These are phyloP conservation scores for Penicillium sp. DNA, from an alignment of 2,329 filamentous ascomycete genomes.

Conservation along the genomic window DNA sequence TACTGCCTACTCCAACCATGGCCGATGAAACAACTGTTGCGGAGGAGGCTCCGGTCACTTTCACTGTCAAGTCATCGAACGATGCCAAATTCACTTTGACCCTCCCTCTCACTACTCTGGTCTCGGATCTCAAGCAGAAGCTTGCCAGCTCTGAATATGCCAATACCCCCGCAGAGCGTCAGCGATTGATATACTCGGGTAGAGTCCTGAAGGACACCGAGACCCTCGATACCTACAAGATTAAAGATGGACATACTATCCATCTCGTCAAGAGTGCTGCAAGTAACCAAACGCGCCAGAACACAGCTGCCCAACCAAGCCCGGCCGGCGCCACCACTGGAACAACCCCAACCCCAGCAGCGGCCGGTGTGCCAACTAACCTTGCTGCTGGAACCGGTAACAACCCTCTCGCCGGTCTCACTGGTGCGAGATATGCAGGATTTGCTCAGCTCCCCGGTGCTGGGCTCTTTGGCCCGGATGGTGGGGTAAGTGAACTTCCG, in stretches of 20 bases:
- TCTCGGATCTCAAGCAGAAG: conserved; percentile 86
- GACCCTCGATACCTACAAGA: conserved; percentile 81
- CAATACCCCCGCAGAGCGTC: conserved; percentile 81
- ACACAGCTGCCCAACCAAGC: conserved; percentile 53
- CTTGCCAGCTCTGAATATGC: conserved; percentile 79
- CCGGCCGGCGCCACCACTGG: conserved; percentile 38
- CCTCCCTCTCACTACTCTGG: conserved; percentile 72
- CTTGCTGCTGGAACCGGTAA: conserved; percentile 63
- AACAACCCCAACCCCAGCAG: conserved; percentile 31
- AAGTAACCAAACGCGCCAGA: conserved; percentile 69
- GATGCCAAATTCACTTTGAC: conserved; percentile 84
- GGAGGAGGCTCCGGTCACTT: conserved; percentile 79
- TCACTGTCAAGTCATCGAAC: conserved; percentile 96
- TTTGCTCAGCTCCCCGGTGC: conserved; percentile 85
- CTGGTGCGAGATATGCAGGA: conserved; percentile 89
- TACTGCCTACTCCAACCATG: conserved; percentile 31
- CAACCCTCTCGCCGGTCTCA: conserved; percentile 86
- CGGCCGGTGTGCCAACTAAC: conserved; percentile 50
- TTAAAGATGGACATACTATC: conserved; percentile 93
- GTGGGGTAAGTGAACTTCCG: conserved; percentile 68
- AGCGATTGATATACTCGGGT: conserved; percentile 96
- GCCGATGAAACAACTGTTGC: conserved; percentile 45
- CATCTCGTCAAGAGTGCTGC: conserved; percentile 96
- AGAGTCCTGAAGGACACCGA: conserved; percentile 96
- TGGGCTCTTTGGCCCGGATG: conserved; percentile 90